phyloP scores from a whole-genome alignment of 176 grass and related monocot genomes.

The Ampelocalamus luodianensis region DNA sequence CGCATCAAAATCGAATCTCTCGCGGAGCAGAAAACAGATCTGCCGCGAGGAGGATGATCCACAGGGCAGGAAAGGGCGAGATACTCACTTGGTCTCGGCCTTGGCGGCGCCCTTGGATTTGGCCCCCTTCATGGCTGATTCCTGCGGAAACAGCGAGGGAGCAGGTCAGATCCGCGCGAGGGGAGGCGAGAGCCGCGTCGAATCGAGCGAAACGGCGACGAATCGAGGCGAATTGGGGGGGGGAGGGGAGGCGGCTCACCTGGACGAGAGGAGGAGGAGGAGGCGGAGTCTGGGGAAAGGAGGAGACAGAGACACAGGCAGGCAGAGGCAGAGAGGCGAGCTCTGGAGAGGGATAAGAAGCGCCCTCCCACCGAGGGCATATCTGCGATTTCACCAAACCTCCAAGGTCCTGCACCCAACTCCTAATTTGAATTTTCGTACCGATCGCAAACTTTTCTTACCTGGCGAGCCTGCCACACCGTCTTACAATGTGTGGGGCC shows the following conservation, averaged over 20 bases:
- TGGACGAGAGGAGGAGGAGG: too few relatives aligned
- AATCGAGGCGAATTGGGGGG: not conserved
- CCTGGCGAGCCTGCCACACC: too few relatives aligned
- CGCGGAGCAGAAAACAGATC: not conserved
- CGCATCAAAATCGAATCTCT: not conserved
- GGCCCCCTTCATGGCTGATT: constrained; percentile 73
- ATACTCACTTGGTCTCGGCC: constrained; percentile 64
- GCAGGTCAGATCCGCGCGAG: constrained; percentile 45
- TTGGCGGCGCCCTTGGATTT: constrained; percentile 75
- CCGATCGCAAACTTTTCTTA: too few relatives aligned
- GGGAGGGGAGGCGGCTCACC: not conserved
- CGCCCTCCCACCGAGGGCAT: too few relatives aligned
- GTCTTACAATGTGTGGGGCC: too few relatives aligned
- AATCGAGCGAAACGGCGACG: not conserved
- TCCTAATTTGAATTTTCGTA: too few relatives aligned
- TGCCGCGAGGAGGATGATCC: not conserved
- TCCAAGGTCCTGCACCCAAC: too few relatives aligned
- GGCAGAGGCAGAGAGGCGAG: too few relatives aligned
- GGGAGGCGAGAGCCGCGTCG: not conserved
- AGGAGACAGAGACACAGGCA: too few relatives aligned
- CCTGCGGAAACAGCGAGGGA: not conserved
- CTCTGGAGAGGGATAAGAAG: too few relatives aligned
- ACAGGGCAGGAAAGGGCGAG: accelerated
- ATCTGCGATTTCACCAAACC: too few relatives aligned
- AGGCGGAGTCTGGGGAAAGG: too few relatives aligned